phyloP scores from a whole-genome alignment of 768 basidiomycete species.

The Hebeloma cylindrosporum region DNA sequence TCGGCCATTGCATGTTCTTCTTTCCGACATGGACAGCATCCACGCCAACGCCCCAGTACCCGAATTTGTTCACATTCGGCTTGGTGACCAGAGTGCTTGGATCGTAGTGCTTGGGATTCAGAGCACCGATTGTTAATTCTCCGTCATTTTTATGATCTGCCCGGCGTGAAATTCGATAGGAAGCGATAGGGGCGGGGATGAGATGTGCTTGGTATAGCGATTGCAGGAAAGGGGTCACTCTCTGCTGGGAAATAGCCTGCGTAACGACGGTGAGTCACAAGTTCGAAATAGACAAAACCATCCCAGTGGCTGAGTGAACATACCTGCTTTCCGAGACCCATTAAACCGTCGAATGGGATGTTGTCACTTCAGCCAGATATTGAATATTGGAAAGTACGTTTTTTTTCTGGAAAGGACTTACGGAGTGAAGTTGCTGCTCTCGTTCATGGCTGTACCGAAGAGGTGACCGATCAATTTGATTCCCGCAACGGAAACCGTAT shows the following conservation, averaged over 20 bases:
- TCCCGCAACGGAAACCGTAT: constrained; percentile 60
- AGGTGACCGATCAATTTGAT: constrained; percentile 48
- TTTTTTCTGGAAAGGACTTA: constrained; percentile 14
- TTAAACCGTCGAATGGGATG: constrained; percentile 56
- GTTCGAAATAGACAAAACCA: no score
- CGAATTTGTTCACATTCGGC: constrained; percentile 43
- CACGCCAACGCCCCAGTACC: constrained; percentile 4
- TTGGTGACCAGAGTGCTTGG: constrained; percentile 46
- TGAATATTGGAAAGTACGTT: not conserved
- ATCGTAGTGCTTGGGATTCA: constrained; percentile 55
- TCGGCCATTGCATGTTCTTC: constrained; percentile 17
- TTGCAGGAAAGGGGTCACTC: constrained; percentile 8
- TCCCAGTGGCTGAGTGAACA: no score
- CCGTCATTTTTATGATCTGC: constrained; percentile 39
- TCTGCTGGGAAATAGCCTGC: constrained; percentile 13
- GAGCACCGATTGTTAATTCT: constrained; percentile 62
- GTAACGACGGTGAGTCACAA: not conserved
- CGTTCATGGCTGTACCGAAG: constrained; percentile 62
- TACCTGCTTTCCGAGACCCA: constrained; percentile 38
- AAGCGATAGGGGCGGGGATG: constrained; percentile 8
- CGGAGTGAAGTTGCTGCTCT: constrained; percentile 54
- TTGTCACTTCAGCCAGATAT: constrained; percentile 21
- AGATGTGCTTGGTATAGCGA: constrained; percentile 10
- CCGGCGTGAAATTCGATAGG: constrained; percentile 14
- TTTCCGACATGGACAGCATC: constrained; percentile 4